Base-by-base conservation (phyloP, 257 asterid genomes). In the Solanum virginianum region DNA sequence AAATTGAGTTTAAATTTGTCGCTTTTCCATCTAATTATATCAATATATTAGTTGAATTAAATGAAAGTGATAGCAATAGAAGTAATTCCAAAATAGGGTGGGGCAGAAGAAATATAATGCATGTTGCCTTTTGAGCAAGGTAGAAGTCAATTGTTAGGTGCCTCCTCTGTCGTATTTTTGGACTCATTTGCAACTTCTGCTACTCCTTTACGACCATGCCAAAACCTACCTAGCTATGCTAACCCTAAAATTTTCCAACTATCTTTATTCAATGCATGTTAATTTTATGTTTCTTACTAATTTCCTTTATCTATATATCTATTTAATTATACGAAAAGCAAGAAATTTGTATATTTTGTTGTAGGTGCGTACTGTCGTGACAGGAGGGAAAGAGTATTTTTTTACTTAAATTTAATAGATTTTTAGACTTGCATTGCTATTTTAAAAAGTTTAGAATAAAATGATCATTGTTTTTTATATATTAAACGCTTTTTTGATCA, bases 91-190 rank as follows among this genome's bases (percentile, higher is more conserved):
- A 26, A 51, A 49, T 53, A 0, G 8, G 45, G 16, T 11, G 10
- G 56, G 47, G 8, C 24, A n/a, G 7, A 59, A 59, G n/a, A 59
- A 45, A 59, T 59, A 59, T 59, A 59, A n/a, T 41, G 29, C 2
- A 10, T 10, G 54, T 45, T 53, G 70, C 45, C 18, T 55, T 72
- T 24, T 17, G 68, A 82, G 62, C 75, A 84, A 56, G 82, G 41
- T 43, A 18, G 5, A 24, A 59, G 91, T 87, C 91, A 87, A 89
- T 68, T 55, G 88, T 89, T 89, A 53, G 88, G 91, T 87, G 83
- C 43, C 54, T 75, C 62, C 69, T 39, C 72, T 88, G 81, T 86
- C 86, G 9, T 26, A 5, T 47, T 55, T 49, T 83, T 79, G 81
- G 80, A 80, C 86, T 84, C 84, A 71, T 53, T 26, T 32, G 8